phyloP scores from a whole-genome alignment of 305 asterid genomes.

The Fraxinus sp. region DNA sequence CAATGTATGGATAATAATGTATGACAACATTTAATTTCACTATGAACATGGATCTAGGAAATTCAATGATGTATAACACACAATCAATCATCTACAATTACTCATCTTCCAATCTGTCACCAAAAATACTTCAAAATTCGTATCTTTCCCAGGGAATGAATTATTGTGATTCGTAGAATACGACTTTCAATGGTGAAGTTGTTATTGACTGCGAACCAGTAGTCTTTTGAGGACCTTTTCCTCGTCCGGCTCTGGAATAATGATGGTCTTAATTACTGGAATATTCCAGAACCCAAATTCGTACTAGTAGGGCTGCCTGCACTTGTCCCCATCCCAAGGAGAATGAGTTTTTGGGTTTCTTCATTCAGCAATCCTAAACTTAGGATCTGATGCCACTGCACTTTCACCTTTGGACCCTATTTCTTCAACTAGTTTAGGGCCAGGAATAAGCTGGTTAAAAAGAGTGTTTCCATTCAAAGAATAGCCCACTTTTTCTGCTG shows the following conservation, averaged over 20 bases:
- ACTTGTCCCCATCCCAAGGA: constrained; percentile 32
- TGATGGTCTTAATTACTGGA: neutral
- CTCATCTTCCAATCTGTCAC: neutral
- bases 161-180: neutral
- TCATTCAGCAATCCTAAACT: constrained; percentile 85
- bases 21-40: neutral
- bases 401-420: constrained; percentile 34
- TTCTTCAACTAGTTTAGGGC: constrained; percentile 33
- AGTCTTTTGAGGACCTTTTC: neutral
- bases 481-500: constrained; percentile 39
- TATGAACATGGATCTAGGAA: neutral
- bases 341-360: constrained; percentile 43
- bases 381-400: constrained; percentile 83
- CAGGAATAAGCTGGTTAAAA: constrained; percentile 28
- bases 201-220: neutral
- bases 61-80: neutral
- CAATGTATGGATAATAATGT: neutral
- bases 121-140: neutral
- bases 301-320: constrained; percentile 22
- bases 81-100: neutral
- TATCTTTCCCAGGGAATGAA: neutral
- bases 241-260: neutral
- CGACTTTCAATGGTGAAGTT: neutral
- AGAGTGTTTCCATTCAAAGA: constrained; percentile 39
- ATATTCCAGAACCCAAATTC: constrained; percentile 31